These are phyloP conservation scores for Tephrocybe sp. DNA, from an alignment of 768 basidiomycete species.

Conservation along the genomic window DNA sequence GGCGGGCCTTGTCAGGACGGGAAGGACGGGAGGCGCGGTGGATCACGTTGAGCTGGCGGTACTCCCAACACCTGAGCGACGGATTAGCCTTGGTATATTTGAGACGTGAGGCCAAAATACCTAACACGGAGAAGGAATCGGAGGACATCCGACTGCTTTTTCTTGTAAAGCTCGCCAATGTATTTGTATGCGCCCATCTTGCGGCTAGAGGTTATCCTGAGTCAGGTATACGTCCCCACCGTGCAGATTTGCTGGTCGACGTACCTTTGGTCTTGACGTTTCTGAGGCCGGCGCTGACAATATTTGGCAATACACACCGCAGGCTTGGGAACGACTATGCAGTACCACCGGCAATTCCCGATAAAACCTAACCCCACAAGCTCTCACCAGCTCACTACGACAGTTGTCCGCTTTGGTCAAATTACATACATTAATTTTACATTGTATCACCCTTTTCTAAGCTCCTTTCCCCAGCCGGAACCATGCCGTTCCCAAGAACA, in stretches of 20 bases:
- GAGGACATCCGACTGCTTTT: constrained; percentile 96
- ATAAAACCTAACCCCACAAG: constrained; percentile 13
- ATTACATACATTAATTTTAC: background rate
- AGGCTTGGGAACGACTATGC: constrained; percentile 37
- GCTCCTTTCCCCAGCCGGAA: constrained; percentile 42
- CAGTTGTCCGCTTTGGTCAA: too few species aligned
- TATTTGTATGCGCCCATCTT: constrained; percentile 96
- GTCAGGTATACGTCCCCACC: background rate
- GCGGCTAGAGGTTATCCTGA: constrained; percentile 31
- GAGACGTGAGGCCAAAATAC: constrained; percentile 41
- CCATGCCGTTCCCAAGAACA: constrained; percentile 67
- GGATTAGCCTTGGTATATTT: background rate
- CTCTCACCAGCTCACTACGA: too few species aligned
- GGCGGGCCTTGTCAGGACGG: constrained; percentile 98
- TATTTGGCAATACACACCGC: constrained; percentile 15
- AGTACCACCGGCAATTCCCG: constrained; percentile 38
- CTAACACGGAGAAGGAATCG: constrained; percentile 97
- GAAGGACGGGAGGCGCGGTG: constrained; percentile 98
- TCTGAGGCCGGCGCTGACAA: constrained; percentile 30
- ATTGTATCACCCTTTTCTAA: background rate
- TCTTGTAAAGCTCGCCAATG: constrained; percentile 96
- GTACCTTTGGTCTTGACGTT: constrained; percentile 40
- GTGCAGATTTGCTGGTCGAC: constrained; percentile 11
- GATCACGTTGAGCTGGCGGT: constrained; percentile 96
- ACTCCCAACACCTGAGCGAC: constrained; percentile 86